Evolutionary conservation across 352 stramenopile species (phyloP).

Genomic region (Phytophthora lateralis): DNA sequence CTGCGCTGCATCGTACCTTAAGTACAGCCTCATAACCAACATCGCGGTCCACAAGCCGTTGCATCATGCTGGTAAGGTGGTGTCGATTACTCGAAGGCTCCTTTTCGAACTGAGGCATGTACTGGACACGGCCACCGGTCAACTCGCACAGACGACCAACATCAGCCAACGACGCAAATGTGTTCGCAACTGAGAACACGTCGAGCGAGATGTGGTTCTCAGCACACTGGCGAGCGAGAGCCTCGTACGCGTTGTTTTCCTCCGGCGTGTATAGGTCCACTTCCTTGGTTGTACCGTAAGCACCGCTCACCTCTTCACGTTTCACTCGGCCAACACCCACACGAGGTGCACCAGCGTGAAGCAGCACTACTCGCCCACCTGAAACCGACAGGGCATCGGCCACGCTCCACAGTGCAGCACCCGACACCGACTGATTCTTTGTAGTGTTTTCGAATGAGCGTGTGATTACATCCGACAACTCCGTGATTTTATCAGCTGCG

Average conservation of each 20-base stretch:
- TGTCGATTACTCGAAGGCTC: conserved; percentile 82
- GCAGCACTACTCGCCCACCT: conserved; percentile 74
- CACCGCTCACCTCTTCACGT: conserved; percentile 77
- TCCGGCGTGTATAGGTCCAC: conserved; percentile 85
- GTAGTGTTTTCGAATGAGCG: conserved; percentile 70
- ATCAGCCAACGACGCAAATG: conserved; percentile 83
- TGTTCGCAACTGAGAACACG: conserved; percentile 85
- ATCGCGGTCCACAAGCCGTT: conserved; percentile 74
- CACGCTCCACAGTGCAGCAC: conserved; percentile 78
- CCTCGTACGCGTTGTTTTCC: conserved; percentile 72
- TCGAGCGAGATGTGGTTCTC: conserved; percentile 86
- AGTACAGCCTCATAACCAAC: conserved; percentile 88
- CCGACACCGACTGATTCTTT: conserved; percentile 82
- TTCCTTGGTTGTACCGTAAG: conserved; percentile 86
- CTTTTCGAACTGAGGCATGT: conserved; percentile 89
- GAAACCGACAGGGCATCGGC: conserved; percentile 68
- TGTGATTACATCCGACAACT: conserved; percentile 71
- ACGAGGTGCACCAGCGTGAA: conserved; percentile 76
- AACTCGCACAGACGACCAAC: conserved; percentile 82
- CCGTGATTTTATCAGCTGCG: conserved; percentile 68
- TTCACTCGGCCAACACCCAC: conserved; percentile 80
- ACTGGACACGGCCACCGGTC: conserved; percentile 84
- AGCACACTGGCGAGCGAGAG: conserved; percentile 65
- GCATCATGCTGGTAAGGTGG: conserved; percentile 76
- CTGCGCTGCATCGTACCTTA: conserved; percentile 87